Evolutionary conservation across 2,329 filamentous ascomycete species (phyloP), one percentile per base, ranked within the genome.

Genomic region (Arthrobotrys entomopaga): DNA sequence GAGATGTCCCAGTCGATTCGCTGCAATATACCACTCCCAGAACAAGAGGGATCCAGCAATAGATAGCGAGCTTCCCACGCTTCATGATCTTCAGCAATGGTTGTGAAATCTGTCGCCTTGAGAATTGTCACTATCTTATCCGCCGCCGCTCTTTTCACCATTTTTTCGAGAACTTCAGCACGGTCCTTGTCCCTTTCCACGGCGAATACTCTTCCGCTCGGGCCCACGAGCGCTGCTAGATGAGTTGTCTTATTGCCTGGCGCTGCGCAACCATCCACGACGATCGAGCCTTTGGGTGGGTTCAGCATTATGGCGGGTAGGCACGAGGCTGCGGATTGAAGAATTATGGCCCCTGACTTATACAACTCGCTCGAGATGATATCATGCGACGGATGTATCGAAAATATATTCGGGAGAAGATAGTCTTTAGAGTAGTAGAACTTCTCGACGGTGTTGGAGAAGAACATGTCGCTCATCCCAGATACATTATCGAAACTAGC

Each of bases 211-310:
- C 81, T 84, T 56, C 83, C 82, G 15, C 78, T 75, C n/a, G 42
- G 22, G 6, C 72, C 66, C 1, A 95, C 79, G 3, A 97, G 87
- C 1, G 92, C 90, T 0, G 93, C 93, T 53, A 96, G 83, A 81
- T 98, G 95, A 6, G 94, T 98, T 0, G 95, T 98, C 82, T 99
- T 99, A 81, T 99, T 99, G 4, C 95, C 95, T 0, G 95, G 95
- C 0, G 95, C 95, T 0, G 95, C 92, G 80, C 94, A 98, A 0
- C 91, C 91, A 81, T 99, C 95, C n/a, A 98, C 87, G 7, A 96
- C 84, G 79, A 95, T 88, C 22, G 92, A 92, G 76, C 90, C 87
- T 67, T 87, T 84, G 7, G 87, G 83, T 0, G 90, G 88, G 59
- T 96, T 85, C 0, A 99, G 84, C 1, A 99, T 84, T 80, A 95